phyloP scores from a whole-genome alignment of 164 flowering plant species.

The Umbellularia californica region DNA sequence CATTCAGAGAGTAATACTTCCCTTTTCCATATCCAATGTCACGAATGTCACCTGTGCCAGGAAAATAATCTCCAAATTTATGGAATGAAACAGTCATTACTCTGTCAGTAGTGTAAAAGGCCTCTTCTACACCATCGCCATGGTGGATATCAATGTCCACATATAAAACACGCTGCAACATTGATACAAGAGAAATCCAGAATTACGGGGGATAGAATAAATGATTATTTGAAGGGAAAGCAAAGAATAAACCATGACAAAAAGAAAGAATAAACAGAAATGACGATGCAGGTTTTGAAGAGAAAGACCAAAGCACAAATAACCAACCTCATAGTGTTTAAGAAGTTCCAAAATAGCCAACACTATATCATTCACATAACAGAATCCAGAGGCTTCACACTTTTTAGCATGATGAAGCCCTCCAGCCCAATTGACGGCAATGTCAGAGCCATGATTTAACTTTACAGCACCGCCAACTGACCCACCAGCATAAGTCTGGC shows the following conservation, averaged over 20 bases:
- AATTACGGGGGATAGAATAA: too few species aligned
- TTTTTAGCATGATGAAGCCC: conserved; percentile 66
- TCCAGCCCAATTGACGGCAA: conserved; percentile 62
- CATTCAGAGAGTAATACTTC: conserved; percentile 54
- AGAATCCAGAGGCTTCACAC: conserved; percentile 65
- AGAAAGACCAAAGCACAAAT: too few species aligned
- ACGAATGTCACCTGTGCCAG: conserved; percentile 54
- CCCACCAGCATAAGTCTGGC: conserved; percentile 60
- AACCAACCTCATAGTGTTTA: conserved; percentile 38
- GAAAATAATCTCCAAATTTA: conserved; percentile 62
- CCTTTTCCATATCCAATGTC: conserved; percentile 47
- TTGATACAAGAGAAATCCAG: background rate
- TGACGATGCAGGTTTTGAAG: too few species aligned
- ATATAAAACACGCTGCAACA: conserved; percentile 48
- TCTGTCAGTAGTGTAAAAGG: conserved; percentile 58
- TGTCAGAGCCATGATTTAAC: conserved; percentile 44
- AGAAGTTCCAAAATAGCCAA: conserved; percentile 52
- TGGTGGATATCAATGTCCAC: conserved; percentile 64
- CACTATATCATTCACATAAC: conserved; percentile 61
- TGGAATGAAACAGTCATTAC: conserved; percentile 70
- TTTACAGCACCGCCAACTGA: conserved; percentile 53
- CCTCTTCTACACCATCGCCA: conserved; percentile 67
- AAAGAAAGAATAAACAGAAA: background rate
- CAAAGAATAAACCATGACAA: background rate
- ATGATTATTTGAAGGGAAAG: too few species aligned